Percentiles rank a stretch among this genome's conserved stretches.
Evolutionary conservation across 2,329 filamentous ascomycete species (phyloP).

Genomic region (Ascocoryne sarcoides): DNA sequence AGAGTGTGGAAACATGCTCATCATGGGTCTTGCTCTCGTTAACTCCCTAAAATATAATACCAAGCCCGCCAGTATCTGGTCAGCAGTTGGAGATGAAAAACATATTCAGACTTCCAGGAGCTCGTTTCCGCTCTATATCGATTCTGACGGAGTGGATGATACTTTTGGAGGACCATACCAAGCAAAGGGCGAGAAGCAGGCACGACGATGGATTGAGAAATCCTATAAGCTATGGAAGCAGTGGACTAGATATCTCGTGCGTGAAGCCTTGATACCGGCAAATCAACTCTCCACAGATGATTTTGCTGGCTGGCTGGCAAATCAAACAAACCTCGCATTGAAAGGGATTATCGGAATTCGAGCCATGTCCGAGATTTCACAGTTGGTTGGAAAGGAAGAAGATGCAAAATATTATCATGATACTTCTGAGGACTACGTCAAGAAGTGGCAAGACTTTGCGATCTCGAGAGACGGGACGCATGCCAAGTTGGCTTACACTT

Average conservation of each 20-base stretch:
- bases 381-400: conserved; percentile 43
- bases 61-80: conserved; percentile 50
- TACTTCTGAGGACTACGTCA: conserved; percentile 53
- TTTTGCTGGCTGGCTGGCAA: conserved; percentile 59
- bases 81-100: conserved; percentile 31
- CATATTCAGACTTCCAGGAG: conserved; percentile 19
- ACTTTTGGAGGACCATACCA: conserved; percentile 46
- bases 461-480: conserved; percentile 58
- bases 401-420: conserved; percentile 53
- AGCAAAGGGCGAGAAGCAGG: conserved; percentile 44
- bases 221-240: conserved; percentile 59
- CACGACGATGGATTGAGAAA: conserved; percentile 51
- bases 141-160: conserved; percentile 49
- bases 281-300: conserved; percentile 65
- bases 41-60: conserved; percentile 62
- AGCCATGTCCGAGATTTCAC: conserved; percentile 62
- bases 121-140: conserved; percentile 29
- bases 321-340: conserved; percentile 63
- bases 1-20: conserved; percentile 60
- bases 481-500: conserved; percentile 63
- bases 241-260: conserved; percentile 60
- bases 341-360: conserved; percentile 74
- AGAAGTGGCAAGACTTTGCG: conserved; percentile 54
- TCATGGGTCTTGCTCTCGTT: conserved; percentile 65
- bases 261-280: conserved; percentile 53